Base-by-base conservation (phyloP, 2,329 filamentous ascomycete species). In the Pestalotiopsis sp. region DNA sequence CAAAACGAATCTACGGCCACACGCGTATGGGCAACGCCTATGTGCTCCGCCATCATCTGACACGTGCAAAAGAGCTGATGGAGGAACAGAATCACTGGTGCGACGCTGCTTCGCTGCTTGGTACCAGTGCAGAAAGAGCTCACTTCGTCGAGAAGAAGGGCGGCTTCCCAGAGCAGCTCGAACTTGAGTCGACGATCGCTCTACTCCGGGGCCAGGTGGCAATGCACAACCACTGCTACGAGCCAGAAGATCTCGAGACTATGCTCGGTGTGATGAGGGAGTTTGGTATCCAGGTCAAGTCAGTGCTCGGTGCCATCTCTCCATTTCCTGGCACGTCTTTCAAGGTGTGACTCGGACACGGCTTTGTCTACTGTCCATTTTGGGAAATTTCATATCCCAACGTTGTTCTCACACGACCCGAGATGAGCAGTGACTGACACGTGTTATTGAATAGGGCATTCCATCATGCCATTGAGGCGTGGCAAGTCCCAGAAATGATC, bases 141-240 rank as follows among this genome's bases (percentile, higher is more conserved):
- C 64, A 39, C 9, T 64, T 66, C 13, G 9, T 59, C 9, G 68
- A 66, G 36, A 31, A 68, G 6, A 66, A 27, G n/a, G 63, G 64
- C 27, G 63, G 59, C 5, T 66, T 56, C 57, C 78, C 80, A 0
- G 75, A 79, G 58, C 76, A 80, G 25, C 66, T 83, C 14, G 79
- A 82, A 68, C 76, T 82, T 17, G 82, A 84, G 38, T 80, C 80
- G 14, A 79, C 79, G 1, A 76, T 81, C 27, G 81, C 75, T 4
- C 77, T 84, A 68, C 73, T 84, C 36, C 76, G 82, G 20, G 82
- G 82, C 4, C 77, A 79, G 57, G 76, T 84, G 17, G 78, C 78
- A 17, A 75, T 84, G 68, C 82, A 84, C 66, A 77, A 82, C 58
- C 82, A 84, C 74, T 83, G 82, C 73, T 84, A 84, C 67, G 78